Evolutionary conservation across 495 filamentous ascomycete genomes (phyloP), one percentile per base, ranked within the genome.

Genomic region (Xylaria palmicola): DNA sequence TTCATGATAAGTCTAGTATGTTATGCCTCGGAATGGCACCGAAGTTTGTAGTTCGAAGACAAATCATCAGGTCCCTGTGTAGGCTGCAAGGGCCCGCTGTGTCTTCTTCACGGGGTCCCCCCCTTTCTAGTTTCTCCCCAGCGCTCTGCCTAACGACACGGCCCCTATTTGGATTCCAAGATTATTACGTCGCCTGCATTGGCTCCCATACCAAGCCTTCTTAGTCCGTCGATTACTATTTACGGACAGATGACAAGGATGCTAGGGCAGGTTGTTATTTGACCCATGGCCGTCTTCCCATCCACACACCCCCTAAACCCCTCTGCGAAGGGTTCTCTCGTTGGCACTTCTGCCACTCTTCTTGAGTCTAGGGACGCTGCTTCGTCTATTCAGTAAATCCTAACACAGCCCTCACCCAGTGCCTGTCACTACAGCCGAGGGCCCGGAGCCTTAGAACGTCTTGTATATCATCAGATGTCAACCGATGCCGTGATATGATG

Each of bases 401-500:
- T 1, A 44, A 19, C 10, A 44, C 17, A 5, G 34, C 12, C 10
- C 2, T 34, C 6, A 15, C 26, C 5, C 20, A 13, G 41, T 12
- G 15, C 8, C 24, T 44, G 9, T 30, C 24, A 40, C 3, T n/a
- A 5, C 26, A 30, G 26, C 53, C 24, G 9, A 3, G 53, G 17
- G 7, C 17, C 13, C 13, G 41, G 22, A 41, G 7, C 34, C 10
- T 54, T 12, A 19, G n/a, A n/a, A 19, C 1, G 13, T 40, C 34
- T 20, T 6, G 3, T 10, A 26, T 54, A 17, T 34, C 20, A 10
- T 1, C 15, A 29, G 20, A 22, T 40, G 27, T n/a, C n/a, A 8
- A 24, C 34, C 10, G 12, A 56, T 12, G 26, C 26, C 44, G 39
- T 56, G 39, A 39, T 15, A 56, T 56, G 53, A 56, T 39, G 53